Percentiles rank a stretch among this genome's conserved stretches.
Evolutionary conservation across 306 rosid genomes (phyloP).

Genomic region (Inga leiocalycina): DNA sequence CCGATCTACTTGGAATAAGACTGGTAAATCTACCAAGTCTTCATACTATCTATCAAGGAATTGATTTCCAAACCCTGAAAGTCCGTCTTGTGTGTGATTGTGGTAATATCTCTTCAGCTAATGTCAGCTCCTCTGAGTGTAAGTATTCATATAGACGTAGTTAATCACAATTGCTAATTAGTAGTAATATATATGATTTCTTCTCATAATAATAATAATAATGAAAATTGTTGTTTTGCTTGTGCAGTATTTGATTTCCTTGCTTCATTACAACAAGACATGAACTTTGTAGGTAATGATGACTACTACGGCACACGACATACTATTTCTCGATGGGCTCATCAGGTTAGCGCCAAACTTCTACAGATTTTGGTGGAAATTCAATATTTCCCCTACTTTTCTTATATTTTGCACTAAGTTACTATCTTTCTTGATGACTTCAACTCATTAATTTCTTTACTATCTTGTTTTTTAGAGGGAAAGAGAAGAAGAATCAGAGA

Average conservation of each 20-base stretch:
- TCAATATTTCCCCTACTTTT: background rate
- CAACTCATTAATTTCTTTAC: too few relatives aligned
- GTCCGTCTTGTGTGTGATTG: slow-evolving; percentile 10
- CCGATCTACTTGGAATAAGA: too few relatives aligned
- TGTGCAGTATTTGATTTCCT: background rate
- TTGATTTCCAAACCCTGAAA: background rate
- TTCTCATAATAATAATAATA: background rate
- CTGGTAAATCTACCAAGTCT: too few relatives aligned
- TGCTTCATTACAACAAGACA: rapidly evolving
- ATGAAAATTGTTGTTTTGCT: background rate
- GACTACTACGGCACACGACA: rapidly evolving
- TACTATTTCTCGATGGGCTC: background rate
- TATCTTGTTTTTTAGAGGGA: too few relatives aligned
- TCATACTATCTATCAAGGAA: slow-evolving; percentile 1
- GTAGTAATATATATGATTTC: background rate
- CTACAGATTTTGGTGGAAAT: too few relatives aligned
- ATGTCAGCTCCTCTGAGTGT: background rate
- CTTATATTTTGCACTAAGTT: too few relatives aligned
- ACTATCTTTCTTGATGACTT: too few relatives aligned
- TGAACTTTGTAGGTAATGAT: background rate
- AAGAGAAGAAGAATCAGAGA: too few relatives aligned
- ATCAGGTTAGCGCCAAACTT: too few relatives aligned
- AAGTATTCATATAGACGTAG: background rate
- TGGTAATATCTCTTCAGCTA: background rate
- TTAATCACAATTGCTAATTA: background rate